Evolutionary conservation across 1,284 basidiomycete genomes (phyloP).

Genomic region (Gymnopus androsaceus): DNA sequence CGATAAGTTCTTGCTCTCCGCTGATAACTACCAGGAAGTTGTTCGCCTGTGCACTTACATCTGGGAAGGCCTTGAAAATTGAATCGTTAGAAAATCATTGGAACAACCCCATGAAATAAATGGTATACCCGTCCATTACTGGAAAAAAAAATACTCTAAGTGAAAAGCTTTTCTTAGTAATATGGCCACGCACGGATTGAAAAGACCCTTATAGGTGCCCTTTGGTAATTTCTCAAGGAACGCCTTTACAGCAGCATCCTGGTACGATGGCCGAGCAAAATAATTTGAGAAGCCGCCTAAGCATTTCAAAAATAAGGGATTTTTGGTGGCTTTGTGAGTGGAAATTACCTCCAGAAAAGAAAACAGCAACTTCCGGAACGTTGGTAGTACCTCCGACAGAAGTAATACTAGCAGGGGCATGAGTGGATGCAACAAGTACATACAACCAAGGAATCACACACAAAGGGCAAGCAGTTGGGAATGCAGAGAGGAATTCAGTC

Average conservation of each 20-base stretch:
- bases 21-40: conserved; percentile 45
- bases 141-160: not conserved
- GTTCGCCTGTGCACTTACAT: conserved; percentile 59
- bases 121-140: conserved; percentile 3
- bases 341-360: conserved; percentile 66
- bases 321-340: not conserved
- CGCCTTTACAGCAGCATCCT: conserved; percentile 40
- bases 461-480: conserved; percentile 42
- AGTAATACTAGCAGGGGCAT: conserved; percentile 36
- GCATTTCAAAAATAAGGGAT: not conserved
- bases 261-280: conserved; percentile 56
- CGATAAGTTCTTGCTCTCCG: conserved; percentile 40
- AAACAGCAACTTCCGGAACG: conserved; percentile 57
- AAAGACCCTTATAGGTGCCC: conserved; percentile 52
- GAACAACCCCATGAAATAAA: conserved; percentile 16
- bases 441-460: conserved; percentile 20
- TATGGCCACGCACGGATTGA: conserved; percentile 40
- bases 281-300: conserved; percentile 23
- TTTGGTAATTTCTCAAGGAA: conserved; percentile 49
- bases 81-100: not conserved
- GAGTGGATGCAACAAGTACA: conserved; percentile 15
- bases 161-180: conserved; percentile 13
- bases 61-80: conserved; percentile 47
- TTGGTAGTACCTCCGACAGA: conserved; percentile 60
- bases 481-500: conserved; percentile 28